Percentiles rank a stretch among this genome's conserved stretches.
phyloP scores from a whole-genome alignment of 164 flowering plant genomes.

The Magnolia officinalis region DNA sequence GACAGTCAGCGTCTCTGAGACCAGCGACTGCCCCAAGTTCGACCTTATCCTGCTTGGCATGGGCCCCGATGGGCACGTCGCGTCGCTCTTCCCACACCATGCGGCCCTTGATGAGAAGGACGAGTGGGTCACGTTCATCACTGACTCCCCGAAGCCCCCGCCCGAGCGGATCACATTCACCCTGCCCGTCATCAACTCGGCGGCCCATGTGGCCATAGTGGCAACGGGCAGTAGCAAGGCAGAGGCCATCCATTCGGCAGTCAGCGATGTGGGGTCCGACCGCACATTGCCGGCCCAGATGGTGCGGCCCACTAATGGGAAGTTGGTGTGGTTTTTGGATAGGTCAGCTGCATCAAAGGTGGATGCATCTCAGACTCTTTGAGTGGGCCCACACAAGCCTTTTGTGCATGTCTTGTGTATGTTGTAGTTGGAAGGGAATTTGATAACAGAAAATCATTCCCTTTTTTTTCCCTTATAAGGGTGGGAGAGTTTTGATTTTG shows the following conservation, averaged over 20 bases:
- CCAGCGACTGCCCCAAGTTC: constrained; percentile 71
- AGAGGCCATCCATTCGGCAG: constrained; percentile 47
- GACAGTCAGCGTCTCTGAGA: constrained; percentile 44
- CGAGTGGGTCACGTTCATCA: constrained; percentile 73
- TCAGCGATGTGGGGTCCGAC: constrained; percentile 35
- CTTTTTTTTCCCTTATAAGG: not conserved
- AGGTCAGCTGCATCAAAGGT: constrained; percentile 58
- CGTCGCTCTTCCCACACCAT: constrained; percentile 67
- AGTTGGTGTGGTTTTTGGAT: constrained; percentile 78
- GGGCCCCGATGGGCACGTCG: constrained; percentile 82
- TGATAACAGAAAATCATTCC: not conserved
- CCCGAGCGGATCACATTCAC: constrained; percentile 84
- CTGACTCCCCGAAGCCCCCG: constrained; percentile 73
- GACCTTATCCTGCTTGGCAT: constrained; percentile 73
- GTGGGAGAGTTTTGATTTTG: not conserved
- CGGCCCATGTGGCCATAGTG: constrained; percentile 63
- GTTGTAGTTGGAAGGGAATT: constrained; percentile 17
- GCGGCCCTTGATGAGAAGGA: constrained; percentile 42
- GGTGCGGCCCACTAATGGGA: constrained; percentile 56
- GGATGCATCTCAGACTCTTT: constrained; percentile 20
- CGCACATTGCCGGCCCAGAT: constrained; percentile 49
- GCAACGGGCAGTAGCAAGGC: constrained; percentile 62
- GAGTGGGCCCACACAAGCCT: constrained; percentile 24
- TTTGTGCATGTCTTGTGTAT: constrained; percentile 21
- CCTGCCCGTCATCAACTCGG: constrained; percentile 75